Base-by-base conservation (phyloP, 2,329 filamentous ascomycete species). In the Sordariomycetes sp. region DNA sequence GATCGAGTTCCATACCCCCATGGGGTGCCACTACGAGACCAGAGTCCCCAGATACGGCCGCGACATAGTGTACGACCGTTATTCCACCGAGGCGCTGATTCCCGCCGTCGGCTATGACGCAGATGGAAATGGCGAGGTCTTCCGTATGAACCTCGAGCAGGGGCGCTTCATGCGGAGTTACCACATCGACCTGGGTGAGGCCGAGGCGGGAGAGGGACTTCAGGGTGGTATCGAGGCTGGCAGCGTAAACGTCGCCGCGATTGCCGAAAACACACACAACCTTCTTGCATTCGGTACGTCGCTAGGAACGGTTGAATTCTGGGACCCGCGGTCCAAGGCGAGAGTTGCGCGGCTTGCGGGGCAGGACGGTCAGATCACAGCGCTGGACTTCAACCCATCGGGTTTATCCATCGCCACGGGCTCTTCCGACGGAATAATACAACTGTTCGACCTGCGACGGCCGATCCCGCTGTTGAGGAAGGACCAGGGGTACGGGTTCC, bases 131-230 rank as follows among this genome's bases (percentile, higher is more conserved):
- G 94, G 92, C 59, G 94, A 99, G 66, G 91, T 96, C 0, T 99
- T 94, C 67, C 80, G 94, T 10, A 74, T 99, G 64, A 97, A 97
- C 65, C 76, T 99, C 24, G 94, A 99, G 67, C 75, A 90, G 35
- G 94, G 94, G 53, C 82, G 92, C 56, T 99, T 95, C 69, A 94
- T 99, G 87, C 90, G 89, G 63, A 89, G 88, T 32, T 97, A 94
- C 64, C 89, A 96, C 66, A 75, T 97, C 8, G 90, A 96, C 63
- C 88, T 96, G 8, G 92, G 91, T 25, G 55, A 56, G 48, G 83
- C 85, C 17, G 90, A 96, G 64, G 54, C 51, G 22, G 60, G 58
- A 13, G 59, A 58, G 24, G 85, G 90, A 1, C 70, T 96, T 32
- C 92, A 97, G 67, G 92, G 92, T 59, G 88, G 91, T 54, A 88